Conservation (phyloP, 305 asterid species). For the Plantago rigida region DNA sequence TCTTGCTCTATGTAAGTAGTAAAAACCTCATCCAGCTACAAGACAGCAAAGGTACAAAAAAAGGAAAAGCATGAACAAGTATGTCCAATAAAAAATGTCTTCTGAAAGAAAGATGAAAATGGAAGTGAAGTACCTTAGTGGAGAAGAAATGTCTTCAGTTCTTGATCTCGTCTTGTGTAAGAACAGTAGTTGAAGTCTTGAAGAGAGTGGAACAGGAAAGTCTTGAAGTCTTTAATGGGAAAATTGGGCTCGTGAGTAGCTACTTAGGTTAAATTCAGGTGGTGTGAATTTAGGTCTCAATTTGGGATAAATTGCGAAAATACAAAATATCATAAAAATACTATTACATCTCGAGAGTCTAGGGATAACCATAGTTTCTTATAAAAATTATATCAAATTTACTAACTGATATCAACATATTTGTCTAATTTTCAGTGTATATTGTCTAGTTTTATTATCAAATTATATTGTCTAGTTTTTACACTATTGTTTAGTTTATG, state of each 20-base stretch:
- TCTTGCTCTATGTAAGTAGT: too few relatives aligned
- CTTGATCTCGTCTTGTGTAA: slow-evolving; percentile 18
- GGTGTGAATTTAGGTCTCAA: slow-evolving; percentile 28
- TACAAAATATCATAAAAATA: too few relatives aligned
- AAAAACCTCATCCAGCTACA: slow-evolving; percentile 20
- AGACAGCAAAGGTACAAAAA: slow-evolving; percentile 23
- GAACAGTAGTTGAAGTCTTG: slow-evolving; percentile 17
- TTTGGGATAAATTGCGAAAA: slow-evolving; percentile 30
- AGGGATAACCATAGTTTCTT: too few relatives aligned
- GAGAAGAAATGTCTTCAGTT: slow-evolving; percentile 17
- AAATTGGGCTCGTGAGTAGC: slow-evolving; percentile 26
- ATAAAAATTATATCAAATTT: too few relatives aligned
- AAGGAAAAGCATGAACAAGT: slow-evolving; percentile 8
- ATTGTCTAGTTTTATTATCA: too few relatives aligned
- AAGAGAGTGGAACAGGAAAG: slow-evolving; percentile 11
- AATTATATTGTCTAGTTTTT: too few relatives aligned
- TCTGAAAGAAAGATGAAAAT: slow-evolving; percentile 8
- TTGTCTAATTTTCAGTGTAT: too few relatives aligned
- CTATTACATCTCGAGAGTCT: too few relatives aligned
- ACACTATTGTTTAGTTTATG: too few relatives aligned
- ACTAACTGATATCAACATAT: too few relatives aligned
- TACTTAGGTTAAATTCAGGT: slow-evolving; percentile 37
- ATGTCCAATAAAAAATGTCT: not conserved
- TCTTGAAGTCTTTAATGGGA: slow-evolving; percentile 25
- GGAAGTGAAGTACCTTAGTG: slow-evolving; percentile 24